These are phyloP conservation scores for Alliaria petiolata DNA, from an alignment of 345 rosid genomes.

Conservation along the genomic window DNA sequence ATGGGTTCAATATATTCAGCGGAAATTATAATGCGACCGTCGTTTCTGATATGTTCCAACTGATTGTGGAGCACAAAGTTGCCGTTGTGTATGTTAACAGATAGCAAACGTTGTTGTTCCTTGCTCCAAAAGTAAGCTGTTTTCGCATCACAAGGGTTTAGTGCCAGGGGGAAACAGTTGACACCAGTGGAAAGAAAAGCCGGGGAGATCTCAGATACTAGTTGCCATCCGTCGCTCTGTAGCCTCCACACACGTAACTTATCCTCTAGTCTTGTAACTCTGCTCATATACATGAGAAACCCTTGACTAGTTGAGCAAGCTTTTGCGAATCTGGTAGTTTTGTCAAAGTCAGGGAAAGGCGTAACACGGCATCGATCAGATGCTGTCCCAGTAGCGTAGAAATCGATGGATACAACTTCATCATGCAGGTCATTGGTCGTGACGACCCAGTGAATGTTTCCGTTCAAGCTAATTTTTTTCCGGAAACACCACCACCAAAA, in stretches of 20 bases:
- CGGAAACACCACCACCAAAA: not conserved
- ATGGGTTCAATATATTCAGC: not conserved
- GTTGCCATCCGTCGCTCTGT: not conserved
- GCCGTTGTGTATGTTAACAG: not conserved
- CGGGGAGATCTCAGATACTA: not conserved
- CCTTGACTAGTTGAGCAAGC: not conserved
- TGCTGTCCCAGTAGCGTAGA: not conserved
- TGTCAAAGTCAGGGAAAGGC: not conserved
- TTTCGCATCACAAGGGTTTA: not conserved
- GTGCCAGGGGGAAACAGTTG: no score
- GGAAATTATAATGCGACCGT: not conserved
- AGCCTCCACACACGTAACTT: constrained; percentile 13
- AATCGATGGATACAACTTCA: not conserved
- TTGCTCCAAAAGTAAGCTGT: not conserved
- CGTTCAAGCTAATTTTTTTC: not conserved
- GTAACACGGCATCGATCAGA: not conserved
- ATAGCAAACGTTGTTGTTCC: not conserved
- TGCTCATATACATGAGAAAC: constrained; percentile 8
- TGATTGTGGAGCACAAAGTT: not conserved
- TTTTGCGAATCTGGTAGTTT: not conserved
- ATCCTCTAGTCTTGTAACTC: not conserved
- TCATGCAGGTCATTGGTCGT: not conserved
- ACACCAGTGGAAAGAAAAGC: no score
- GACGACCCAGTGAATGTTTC: not conserved
- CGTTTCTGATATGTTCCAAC: not conserved